Evolutionary conservation across 345 rosid species (phyloP).

Genomic region (Populus alba): DNA sequence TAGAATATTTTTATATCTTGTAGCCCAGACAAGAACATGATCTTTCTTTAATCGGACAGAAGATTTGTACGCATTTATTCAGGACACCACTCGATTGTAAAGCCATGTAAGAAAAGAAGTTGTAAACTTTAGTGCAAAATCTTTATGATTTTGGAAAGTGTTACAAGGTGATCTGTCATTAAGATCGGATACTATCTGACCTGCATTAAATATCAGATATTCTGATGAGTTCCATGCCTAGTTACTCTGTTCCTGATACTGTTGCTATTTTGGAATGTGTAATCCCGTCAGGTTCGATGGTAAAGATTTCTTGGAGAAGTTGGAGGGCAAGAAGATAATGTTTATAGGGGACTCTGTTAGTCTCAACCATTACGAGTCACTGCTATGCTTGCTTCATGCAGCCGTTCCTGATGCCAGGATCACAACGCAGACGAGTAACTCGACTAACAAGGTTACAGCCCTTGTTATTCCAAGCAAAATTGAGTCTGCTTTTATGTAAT

Average conservation of each 20-base stretch:
- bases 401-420: conserved; percentile 43
- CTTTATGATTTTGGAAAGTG: too few relatives aligned
- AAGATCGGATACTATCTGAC: too few relatives aligned
- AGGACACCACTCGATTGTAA: too few relatives aligned
- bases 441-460: background rate
- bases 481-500: background rate
- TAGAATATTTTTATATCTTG: too few relatives aligned
- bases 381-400: conserved; percentile 54
- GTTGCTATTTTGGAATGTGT: background rate
- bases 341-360: conserved; percentile 66
- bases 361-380: conserved; percentile 56
- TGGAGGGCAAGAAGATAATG: conserved; percentile 53
- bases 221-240: background rate
- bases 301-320: conserved; percentile 34
- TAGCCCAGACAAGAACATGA: too few relatives aligned
- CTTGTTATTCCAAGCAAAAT: background rate
- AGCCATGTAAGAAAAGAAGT: too few relatives aligned
- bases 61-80: too few relatives aligned
- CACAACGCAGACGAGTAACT: conserved; percentile 9
- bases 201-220: too few relatives aligned
- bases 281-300: conserved; percentile 48
- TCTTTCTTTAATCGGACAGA: too few relatives aligned
- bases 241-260: background rate
- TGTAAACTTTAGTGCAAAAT: too few relatives aligned
- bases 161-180: too few relatives aligned